These are phyloP conservation scores for Durusdinium trenchii DNA, from an alignment of 73 alveolate genomes.

Conservation along the genomic window DNA sequence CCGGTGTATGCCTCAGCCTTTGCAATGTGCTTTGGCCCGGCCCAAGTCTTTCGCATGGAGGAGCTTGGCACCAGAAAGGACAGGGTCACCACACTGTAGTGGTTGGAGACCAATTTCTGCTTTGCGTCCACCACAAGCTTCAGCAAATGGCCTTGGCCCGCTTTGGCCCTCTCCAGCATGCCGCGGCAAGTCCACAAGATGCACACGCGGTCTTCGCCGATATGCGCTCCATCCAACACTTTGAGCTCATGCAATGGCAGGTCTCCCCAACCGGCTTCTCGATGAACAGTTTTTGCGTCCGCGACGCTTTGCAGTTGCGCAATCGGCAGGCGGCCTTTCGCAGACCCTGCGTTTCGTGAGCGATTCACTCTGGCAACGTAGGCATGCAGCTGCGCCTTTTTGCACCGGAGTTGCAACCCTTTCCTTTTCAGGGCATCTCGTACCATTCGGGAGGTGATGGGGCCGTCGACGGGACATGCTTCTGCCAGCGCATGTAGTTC, in stretches of 20 bases:
- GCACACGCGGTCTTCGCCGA: neutral
- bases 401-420: too few relatives aligned
- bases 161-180: neutral
- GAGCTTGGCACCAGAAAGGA: neutral
- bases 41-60: neutral
- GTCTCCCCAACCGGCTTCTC: neutral
- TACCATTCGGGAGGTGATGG: too few relatives aligned
- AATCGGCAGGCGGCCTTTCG: neutral
- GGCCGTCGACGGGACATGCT: too few relatives aligned
- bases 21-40: too few relatives aligned
- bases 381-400: neutral
- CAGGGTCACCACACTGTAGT: neutral
- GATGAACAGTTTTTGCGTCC: neutral
- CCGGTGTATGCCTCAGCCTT: neutral
- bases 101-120: neutral
- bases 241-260: neutral
- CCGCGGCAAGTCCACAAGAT: neutral
- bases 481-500: too few relatives aligned
- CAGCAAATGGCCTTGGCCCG: conserved; percentile 12
- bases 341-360: neutral
- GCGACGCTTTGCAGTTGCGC: neutral
- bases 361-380: neutral
- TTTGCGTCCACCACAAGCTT: conserved; percentile 18
- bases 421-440: too few relatives aligned
- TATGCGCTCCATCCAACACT: neutral